These are phyloP conservation scores for Neurospora sp. DNA, from an alignment of 2,329 filamentous ascomycete species.

Conservation along the genomic window DNA sequence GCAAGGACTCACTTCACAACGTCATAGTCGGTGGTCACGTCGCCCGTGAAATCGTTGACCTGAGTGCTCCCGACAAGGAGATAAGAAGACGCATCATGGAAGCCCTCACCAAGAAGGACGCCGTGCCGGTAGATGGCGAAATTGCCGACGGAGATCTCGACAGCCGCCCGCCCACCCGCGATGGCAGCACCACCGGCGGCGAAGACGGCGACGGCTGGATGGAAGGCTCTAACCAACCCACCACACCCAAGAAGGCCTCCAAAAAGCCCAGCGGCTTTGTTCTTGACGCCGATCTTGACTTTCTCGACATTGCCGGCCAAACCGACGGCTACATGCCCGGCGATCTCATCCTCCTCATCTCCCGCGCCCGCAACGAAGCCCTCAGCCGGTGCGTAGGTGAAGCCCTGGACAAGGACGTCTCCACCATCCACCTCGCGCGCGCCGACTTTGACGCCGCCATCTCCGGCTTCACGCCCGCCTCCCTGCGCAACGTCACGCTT, in stretches of 20 bases:
- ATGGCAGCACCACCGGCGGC: constrained; percentile 35
- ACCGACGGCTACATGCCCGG: constrained; percentile 98
- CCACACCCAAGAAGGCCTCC: constrained; percentile 32
- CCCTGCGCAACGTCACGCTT: constrained; percentile 84
- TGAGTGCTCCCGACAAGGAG: constrained; percentile 91
- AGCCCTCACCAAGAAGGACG: constrained; percentile 55
- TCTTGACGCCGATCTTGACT: constrained; percentile 70
- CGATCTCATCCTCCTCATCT: constrained; percentile 76
- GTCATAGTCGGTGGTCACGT: constrained; percentile 86
- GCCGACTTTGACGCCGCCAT: constrained; percentile 77
- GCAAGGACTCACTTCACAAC: constrained; percentile 86
- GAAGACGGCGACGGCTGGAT: constrained; percentile 61
- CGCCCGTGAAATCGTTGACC: constrained; percentile 77
- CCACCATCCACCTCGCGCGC: constrained; percentile 49
- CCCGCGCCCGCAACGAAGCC: constrained; percentile 82
- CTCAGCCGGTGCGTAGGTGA: constrained; percentile 70
- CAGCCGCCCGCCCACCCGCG: constrained; percentile 48
- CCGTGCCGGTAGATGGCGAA: constrained; percentile 28
- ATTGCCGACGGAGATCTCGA: constrained; percentile 25
- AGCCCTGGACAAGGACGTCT: constrained; percentile 26
- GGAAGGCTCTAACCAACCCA: constrained; percentile 56
- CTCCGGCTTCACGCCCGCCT: constrained; percentile 89
- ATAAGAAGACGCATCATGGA: constrained; percentile 76
- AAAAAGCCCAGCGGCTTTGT: constrained; percentile 52
- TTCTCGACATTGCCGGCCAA: constrained; percentile 84